A percentile compares a stretch with the other conserved stretches of the same genome.
These are phyloP conservation scores for Eleusine coracana DNA, from an alignment of 176 grass and related monocot species.

Conservation along the genomic window DNA sequence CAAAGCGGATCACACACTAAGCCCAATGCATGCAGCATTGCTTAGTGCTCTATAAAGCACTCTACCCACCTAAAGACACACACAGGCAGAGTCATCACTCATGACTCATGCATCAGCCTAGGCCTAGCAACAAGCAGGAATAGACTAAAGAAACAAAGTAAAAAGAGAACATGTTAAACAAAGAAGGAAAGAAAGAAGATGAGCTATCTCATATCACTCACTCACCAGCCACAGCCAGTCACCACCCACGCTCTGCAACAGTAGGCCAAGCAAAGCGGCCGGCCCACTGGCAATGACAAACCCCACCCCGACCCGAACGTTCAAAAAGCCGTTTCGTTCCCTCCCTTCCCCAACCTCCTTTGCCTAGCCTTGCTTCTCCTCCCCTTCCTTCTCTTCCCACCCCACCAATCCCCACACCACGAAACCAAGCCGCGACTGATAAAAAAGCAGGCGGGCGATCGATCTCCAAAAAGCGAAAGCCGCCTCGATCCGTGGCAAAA, in stretches of 20 bases:
- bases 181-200: neutral
- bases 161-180: neutral
- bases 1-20: slow-evolving; percentile 17
- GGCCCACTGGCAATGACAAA: neutral
- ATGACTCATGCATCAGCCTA: neutral
- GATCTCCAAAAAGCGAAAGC: slow-evolving; percentile 50
- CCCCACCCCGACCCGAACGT: slow-evolving; percentile 21
- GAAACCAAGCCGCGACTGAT: neutral
- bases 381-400: too few species aligned
- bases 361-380: neutral
- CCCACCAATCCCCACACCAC: slow-evolving; percentile 11
- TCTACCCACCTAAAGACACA: slow-evolving; percentile 35
- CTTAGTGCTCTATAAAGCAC: slow-evolving; percentile 51
- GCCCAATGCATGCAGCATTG: slow-evolving; percentile 6
- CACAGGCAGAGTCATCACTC: neutral
- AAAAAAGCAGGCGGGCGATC: slow-evolving; percentile 21
- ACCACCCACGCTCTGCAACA: neutral
- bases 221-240: neutral
- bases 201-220: neutral
- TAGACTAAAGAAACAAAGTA: neutral
- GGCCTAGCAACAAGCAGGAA: neutral
- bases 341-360: neutral
- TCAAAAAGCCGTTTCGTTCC: slow-evolving; percentile 45
- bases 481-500: slow-evolving; percentile 38
- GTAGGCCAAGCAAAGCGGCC: neutral